Evolutionary conservation across 495 filamentous ascomycete genomes (phyloP), one percentile per base, ranked within the genome.

Genomic region (Elaphomyces granulatus): DNA sequence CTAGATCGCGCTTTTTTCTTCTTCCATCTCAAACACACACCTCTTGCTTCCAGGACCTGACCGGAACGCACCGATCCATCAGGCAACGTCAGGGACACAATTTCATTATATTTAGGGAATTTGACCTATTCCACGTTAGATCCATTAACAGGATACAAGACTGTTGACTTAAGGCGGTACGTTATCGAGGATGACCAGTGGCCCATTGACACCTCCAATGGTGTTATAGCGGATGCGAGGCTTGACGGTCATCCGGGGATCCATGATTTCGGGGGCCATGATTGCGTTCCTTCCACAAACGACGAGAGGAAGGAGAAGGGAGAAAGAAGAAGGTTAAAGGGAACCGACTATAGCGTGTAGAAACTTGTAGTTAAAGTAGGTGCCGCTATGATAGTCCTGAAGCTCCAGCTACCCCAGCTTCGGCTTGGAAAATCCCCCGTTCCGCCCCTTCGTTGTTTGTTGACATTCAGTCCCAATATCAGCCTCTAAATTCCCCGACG

Each of bases 161-260:
- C n/a, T n/a, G 6, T 32, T 30, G 18, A 31, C 18, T 20, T 19
- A 19, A 37, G 15, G 18, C 6, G 23, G 54, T 57, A 94, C 87
- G 71, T 92, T 86, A 54, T 95, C 92, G 36, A 99, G 72, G 58
- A 99, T 84, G 51, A 99, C 90, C 62, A 96, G 74, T 39, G 90
- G 90, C 35, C 90, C 92, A 66, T 96, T 99, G 60, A 96, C 82
- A 63, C 87, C 92, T 60, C 84, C 83, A 58, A 99, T 86, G 45
- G 90, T 99, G 69, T 99, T 99, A 71, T 99, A 99, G 44, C 83
- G 74, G 56, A 94, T 74, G 60, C 86, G 75, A 51, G 87, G 87
- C 59, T 80, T 74, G 57, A 94, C 72, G 65, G 81, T 77, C 70
- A 85, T 85, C 57, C 85, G 74, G 42, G 83, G 81, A 62, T 94